Percentiles rank a stretch among this genome's conserved stretches.
Conservation (phyloP, 2,329 filamentous ascomycete genomes). For the Ascochyta clinopodiicola region DNA sequence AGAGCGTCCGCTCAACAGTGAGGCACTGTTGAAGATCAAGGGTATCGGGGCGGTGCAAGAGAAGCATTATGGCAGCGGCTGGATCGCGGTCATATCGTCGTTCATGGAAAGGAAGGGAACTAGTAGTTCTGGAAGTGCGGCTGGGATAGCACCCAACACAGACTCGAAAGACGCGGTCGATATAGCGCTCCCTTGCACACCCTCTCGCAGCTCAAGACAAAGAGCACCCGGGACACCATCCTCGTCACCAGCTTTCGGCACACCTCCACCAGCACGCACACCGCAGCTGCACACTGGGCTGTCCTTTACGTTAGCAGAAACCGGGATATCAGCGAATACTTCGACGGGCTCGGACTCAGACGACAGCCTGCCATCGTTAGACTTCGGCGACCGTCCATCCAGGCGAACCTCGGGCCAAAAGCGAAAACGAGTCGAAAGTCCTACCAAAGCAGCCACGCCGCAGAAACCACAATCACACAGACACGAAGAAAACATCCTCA, state of each 20-base stretch:
- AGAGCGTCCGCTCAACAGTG: slow-evolving; percentile 26
- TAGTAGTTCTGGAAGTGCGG: neutral
- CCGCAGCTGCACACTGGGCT: slow-evolving; percentile 24
- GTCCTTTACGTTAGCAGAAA: slow-evolving; percentile 33
- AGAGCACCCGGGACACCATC: slow-evolving; percentile 17
- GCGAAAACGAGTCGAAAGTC: slow-evolving; percentile 33
- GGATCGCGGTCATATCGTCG: slow-evolving; percentile 33
- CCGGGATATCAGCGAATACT: slow-evolving; percentile 14
- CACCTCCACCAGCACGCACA: slow-evolving; percentile 18
- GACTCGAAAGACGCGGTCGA: neutral
- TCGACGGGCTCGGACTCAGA: slow-evolving; percentile 12
- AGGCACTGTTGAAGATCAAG: slow-evolving; percentile 29
- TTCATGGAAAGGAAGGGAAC: slow-evolving; percentile 20
- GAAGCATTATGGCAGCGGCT: slow-evolving; percentile 34
- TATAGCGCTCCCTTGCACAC: neutral
- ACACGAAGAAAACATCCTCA: no score
- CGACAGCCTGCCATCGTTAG: slow-evolving; percentile 22
- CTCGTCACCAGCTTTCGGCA: slow-evolving; percentile 34
- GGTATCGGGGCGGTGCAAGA: slow-evolving; percentile 31
- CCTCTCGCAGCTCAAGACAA: neutral
- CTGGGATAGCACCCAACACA: neutral
- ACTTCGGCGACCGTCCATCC: slow-evolving; percentile 23
- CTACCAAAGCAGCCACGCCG: slow-evolving; percentile 3
- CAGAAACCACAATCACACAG: neutral
- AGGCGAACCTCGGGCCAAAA: slow-evolving; percentile 26